Percentiles rank a stretch among this genome's conserved stretches.
Evolutionary conservation across 2,329 filamentous ascomycete species (phyloP).

Genomic region (Calonectria honghensis): DNA sequence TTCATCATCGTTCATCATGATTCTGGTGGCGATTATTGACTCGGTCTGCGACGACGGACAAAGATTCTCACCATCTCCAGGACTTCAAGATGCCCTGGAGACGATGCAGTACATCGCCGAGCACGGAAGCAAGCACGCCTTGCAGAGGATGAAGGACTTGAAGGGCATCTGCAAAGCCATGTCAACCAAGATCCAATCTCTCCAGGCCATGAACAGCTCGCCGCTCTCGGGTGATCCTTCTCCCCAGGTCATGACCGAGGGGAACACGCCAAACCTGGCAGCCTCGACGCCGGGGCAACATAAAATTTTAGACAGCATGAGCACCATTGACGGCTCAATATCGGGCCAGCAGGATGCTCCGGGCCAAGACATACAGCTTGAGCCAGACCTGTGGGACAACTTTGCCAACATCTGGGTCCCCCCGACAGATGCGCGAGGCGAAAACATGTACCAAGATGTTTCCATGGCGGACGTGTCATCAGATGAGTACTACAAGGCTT

Average conservation of each 20-base stretch:
- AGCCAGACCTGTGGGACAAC: constrained; percentile 54
- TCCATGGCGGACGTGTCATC: constrained; percentile 51
- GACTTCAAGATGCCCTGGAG: constrained; percentile 52
- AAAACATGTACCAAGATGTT: constrained; percentile 49
- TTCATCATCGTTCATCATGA: constrained; percentile 55
- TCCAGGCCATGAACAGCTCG: constrained; percentile 52
- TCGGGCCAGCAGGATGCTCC: constrained; percentile 40
- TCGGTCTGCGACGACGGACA: constrained; percentile 52
- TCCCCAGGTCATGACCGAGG: constrained; percentile 1
- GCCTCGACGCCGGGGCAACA: constrained; percentile 38
- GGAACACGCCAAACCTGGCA: constrained; percentile 28
- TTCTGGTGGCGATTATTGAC: constrained; percentile 52
- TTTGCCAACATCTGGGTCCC: constrained; percentile 54
- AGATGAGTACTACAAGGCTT: constrained; percentile 55
- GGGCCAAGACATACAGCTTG: constrained; percentile 50
- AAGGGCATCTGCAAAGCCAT: constrained; percentile 53
- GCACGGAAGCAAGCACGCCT: constrained; percentile 53
- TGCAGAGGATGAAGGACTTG: constrained; percentile 51
- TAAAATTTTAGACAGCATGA: constrained; percentile 22
- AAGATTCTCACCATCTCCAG: constrained; percentile 52
- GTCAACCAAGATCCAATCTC: constrained; percentile 53
- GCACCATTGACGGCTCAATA: constrained; percentile 11
- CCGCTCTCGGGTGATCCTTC: constrained; percentile 37
- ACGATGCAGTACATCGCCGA: constrained; percentile 56
- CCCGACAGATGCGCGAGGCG: constrained; percentile 41